A percentile compares a stretch with the other conserved stretches of the same genome.
Conservation (phyloP, 1,284 basidiomycete species). For the Agaricales sp. region DNA sequence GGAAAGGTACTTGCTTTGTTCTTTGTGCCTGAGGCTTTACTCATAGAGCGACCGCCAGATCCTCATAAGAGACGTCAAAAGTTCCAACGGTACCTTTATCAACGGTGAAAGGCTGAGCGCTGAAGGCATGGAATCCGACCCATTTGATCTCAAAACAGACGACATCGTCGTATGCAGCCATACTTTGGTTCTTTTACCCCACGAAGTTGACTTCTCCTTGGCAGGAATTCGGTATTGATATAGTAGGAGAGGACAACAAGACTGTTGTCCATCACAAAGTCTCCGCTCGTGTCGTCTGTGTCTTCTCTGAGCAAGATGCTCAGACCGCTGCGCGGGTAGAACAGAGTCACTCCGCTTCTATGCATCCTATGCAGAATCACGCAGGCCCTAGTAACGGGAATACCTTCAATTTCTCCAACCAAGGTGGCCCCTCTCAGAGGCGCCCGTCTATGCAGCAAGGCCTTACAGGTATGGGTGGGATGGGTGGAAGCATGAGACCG, state of each 20-base stretch:
- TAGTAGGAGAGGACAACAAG: conserved; percentile 97
- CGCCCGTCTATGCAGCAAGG: conserved; percentile 49
- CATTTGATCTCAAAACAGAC: conserved; percentile 90
- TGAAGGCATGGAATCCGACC: conserved; percentile 89
- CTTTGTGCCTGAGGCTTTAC: conserved; percentile 3
- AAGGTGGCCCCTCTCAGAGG: conserved; percentile 31
- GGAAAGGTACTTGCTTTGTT: conserved; percentile 52
- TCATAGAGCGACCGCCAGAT: conserved; percentile 49
- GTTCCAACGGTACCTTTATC: conserved; percentile 97
- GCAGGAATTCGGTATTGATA: conserved; percentile 98
- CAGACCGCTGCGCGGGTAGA: conserved; percentile 58
- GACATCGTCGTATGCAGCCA: conserved; percentile 72
- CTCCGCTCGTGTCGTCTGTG: conserved; percentile 85
- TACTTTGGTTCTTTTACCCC: conserved; percentile 13
- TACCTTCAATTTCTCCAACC: conserved; percentile 31
- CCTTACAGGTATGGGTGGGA: conserved; percentile 62
- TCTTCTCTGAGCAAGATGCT: conserved; percentile 81
- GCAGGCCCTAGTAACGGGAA: conserved; percentile 10
- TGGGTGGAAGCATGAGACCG: conserved; percentile 58
- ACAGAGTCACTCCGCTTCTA: conserved; percentile 40
- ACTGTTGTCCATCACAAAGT: conserved; percentile 98
- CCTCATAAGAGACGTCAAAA: conserved; percentile 97
- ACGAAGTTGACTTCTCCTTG: conserved; percentile 4
- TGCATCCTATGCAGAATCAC: conserved; percentile 20
- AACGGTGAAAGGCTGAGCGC: conserved; percentile 88